phyloP scores from a whole-genome alignment of 768 basidiomycete species.

The Serendipita sp. region DNA sequence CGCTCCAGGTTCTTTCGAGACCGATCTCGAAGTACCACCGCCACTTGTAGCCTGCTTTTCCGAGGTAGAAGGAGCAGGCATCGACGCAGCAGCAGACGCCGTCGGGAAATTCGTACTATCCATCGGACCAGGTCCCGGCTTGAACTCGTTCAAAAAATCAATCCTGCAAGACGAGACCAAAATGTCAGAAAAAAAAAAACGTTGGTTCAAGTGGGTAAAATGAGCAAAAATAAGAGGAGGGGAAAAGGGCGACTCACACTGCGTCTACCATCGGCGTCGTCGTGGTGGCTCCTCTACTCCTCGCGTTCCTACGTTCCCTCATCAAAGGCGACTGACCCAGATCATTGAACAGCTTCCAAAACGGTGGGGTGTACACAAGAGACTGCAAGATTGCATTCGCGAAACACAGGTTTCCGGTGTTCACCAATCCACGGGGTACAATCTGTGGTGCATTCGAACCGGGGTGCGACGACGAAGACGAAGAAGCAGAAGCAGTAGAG shows the following conservation, averaged over 20 bases:
- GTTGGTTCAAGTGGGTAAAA: too few relatives aligned
- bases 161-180: slow-evolving; percentile 1
- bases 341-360: slow-evolving; percentile 60
- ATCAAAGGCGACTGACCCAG: slow-evolving; percentile 33
- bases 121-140: background rate
- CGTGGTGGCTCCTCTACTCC: background rate
- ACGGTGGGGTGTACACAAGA: slow-evolving; percentile 77
- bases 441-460: slow-evolving; percentile 22
- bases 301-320: background rate
- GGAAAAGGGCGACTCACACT: slow-evolving; percentile 20
- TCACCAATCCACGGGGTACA: slow-evolving; percentile 68
- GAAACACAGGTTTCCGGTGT: slow-evolving; percentile 96
- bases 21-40: slow-evolving; percentile 10
- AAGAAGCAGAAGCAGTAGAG: slow-evolving; percentile 17
- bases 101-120: slow-evolving; percentile 10
- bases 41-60: slow-evolving; percentile 25
- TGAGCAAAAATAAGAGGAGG: background rate
- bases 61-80: slow-evolving; percentile 14
- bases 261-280: slow-evolving; percentile 23
- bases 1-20: background rate
- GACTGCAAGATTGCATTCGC: slow-evolving; percentile 89
- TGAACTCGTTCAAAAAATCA: slow-evolving; percentile 25
- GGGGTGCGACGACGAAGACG: slow-evolving; percentile 11
- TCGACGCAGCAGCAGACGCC: slow-evolving; percentile 19
- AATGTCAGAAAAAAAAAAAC: background rate